Evolutionary conservation across 1,284 basidiomycete species (phyloP).

Genomic region (Tilletia indica): DNA sequence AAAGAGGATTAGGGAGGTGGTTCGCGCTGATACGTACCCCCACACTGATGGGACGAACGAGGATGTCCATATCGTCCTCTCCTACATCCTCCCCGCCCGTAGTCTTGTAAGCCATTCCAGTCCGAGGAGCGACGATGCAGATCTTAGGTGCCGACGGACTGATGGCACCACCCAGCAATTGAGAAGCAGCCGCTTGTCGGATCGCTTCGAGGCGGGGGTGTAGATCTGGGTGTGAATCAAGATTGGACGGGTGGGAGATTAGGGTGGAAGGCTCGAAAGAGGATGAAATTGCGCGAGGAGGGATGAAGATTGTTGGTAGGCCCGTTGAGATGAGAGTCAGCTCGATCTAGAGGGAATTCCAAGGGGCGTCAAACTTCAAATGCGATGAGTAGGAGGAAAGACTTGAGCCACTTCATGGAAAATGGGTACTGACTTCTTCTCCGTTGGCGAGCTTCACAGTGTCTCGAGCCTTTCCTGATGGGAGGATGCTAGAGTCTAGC

Average conservation of each 20-base stretch:
- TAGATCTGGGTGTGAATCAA: conserved; percentile 37
- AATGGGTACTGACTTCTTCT: conserved; percentile 14
- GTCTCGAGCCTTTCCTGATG: conserved; percentile 34
- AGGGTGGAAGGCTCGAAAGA: conserved; percentile 26
- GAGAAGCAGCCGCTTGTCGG: conserved; percentile 29
- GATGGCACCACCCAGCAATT: conserved; percentile 18
- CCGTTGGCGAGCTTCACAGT: conserved; percentile 32
- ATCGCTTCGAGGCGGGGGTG: conserved; percentile 38
- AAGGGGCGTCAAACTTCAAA: no score
- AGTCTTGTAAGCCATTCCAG: conserved; percentile 29
- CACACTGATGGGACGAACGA: conserved; percentile 40
- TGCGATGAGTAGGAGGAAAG: no score
- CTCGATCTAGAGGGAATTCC: conserved; percentile 20
- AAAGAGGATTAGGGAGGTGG: no score
- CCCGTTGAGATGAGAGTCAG: conserved; percentile 48
- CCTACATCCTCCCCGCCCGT: conserved; percentile 32
- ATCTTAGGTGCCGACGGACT: conserved; percentile 50
- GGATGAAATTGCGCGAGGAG: conserved; percentile 27
- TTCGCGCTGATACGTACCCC: not conserved
- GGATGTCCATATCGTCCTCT: conserved; percentile 33
- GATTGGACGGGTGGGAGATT: conserved; percentile 28
- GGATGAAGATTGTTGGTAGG: conserved; percentile 48
- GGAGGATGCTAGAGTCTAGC: conserved; percentile 29
- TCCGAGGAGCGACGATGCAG: conserved; percentile 45
- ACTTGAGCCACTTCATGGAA: not conserved